Base-by-base conservation (phyloP, 208 protist species). In the Tritrichomonas foetus region DNA sequence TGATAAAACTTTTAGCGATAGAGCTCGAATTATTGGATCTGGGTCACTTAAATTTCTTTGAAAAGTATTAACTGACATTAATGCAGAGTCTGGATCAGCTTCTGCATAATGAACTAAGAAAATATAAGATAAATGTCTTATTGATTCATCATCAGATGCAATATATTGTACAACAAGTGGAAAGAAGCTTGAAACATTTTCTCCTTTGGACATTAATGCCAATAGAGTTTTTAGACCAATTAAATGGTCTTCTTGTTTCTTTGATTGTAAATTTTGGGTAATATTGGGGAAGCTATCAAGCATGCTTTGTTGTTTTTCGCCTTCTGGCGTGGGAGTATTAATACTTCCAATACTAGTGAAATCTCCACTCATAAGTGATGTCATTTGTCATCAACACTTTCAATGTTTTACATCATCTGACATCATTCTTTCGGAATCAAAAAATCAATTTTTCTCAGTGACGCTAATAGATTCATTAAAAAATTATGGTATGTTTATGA, bases 21-120 rank as follows among this genome's bases (percentile, higher is more conserved):
- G 47, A 50, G 74, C 74, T 50, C 74, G 74, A 82, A 82, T 41
- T 9, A 82, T 82, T 11, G 74, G 74, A 30, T 82, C 74, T 14
- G 33, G 27, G 50, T 82, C 74, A 22, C n/a, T 82, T 0, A 82
- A 20, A 50, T 33, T 50, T 22, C 74, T 33, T 20, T 82, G 74
- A 41, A 82, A 82, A 49, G 74, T 82, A 36, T 82, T 82, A 25
- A 82, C 74, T 50, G 74, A 82, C 74, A 82, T 82, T 50, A 82
- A 41, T 20, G 74, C 74, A 53, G 74, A 82, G 25, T 82, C 74
- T 50, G 74, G 74, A 50, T 82, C 74, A 36, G n/a, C 41, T 44
- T 82, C 74, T 9, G 74, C 74, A 82, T 82, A 82, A 8, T 82
- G 74, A 36, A 82, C 74, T n/a, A 82, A 30, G 20, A 50, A 82